Evolutionary conservation across 352 stramenopile genomes (phyloP).

Genomic region (Phytophthora chlamydospora): DNA sequence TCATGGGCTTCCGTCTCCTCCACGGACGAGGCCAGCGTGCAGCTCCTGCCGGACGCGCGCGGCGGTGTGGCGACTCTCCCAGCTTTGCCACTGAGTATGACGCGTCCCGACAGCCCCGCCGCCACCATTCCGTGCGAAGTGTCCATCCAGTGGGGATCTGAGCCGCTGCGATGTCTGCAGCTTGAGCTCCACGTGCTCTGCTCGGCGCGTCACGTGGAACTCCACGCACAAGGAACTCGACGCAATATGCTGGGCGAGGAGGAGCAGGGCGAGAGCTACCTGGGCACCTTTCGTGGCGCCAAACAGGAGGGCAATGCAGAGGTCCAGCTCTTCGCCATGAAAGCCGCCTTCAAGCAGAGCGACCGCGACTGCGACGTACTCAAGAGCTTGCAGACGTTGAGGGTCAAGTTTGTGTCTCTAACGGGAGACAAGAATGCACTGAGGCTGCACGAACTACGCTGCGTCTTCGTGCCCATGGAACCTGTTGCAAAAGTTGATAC

Average conservation of each 20-base stretch:
- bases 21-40: slow-evolving; percentile 5
- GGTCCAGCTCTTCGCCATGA: slow-evolving; percentile 49
- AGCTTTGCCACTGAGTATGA: slow-evolving; percentile 28
- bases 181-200: slow-evolving; percentile 57
- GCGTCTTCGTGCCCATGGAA: slow-evolving; percentile 43
- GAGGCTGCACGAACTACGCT: slow-evolving; percentile 48
- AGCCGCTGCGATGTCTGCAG: slow-evolving; percentile 49
- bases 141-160: slow-evolving; percentile 38
- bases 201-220: slow-evolving; percentile 76
- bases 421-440: slow-evolving; percentile 59
- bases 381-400: slow-evolving; percentile 51
- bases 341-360: slow-evolving; percentile 53
- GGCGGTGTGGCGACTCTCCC: slow-evolving; percentile 19
- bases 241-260: slow-evolving; percentile 66
- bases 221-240: slow-evolving; percentile 57
- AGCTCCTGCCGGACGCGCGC: slow-evolving; percentile 9
- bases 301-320: slow-evolving; percentile 21
- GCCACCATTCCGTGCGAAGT: slow-evolving; percentile 50
- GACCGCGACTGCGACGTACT: slow-evolving; percentile 58
- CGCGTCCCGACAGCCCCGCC: slow-evolving; percentile 7
- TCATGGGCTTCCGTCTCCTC: slow-evolving; percentile 19
- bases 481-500: slow-evolving; percentile 15
- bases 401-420: slow-evolving; percentile 79
- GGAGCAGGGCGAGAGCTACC: slow-evolving; percentile 68
- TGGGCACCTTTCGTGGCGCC: slow-evolving; percentile 70